phyloP scores from a whole-genome alignment of 768 basidiomycete species.

The Agaricus sinodeliciosus region DNA sequence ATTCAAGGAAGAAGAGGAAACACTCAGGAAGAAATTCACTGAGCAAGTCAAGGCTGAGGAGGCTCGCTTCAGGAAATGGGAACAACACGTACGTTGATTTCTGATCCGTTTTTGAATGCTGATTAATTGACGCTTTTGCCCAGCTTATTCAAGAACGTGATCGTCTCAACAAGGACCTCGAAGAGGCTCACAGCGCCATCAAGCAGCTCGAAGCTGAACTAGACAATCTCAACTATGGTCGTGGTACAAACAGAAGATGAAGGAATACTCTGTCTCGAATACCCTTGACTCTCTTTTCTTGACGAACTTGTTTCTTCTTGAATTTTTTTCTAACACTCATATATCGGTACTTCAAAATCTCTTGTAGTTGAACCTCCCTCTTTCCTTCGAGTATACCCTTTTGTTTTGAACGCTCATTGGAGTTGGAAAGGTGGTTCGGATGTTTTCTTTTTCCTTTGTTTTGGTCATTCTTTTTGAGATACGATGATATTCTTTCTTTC shows the following conservation, averaged over 20 bases:
- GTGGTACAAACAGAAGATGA: conserved; percentile 64
- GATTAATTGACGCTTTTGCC: conserved; percentile 13
- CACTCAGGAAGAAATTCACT: conserved; percentile 93
- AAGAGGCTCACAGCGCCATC: conserved; percentile 86
- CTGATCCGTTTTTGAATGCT: too few species aligned
- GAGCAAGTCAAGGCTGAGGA: conserved; percentile 99
- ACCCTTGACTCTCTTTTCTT: conserved; percentile 1
- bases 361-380: background rate
- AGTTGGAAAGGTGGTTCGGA: background rate
- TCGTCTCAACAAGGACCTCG: conserved; percentile 97
- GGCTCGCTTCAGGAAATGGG: conserved; percentile 97
- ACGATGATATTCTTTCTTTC: background rate
- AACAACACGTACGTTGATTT: conserved; percentile 75
- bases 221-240: conserved; percentile 81
- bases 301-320: background rate
- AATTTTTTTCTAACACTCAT: background rate
- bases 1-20: conserved; percentile 99
- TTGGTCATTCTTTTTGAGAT: background rate
- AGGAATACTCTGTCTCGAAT: conserved; percentile 4
- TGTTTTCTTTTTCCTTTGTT: background rate
- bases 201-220: conserved; percentile 88
- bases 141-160: conserved; percentile 98
- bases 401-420: background rate
- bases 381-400: background rate
- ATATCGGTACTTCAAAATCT: conserved; percentile 12